phyloP scores from a whole-genome alignment of 345 rosid species.

The Capsella bursapastoris region DNA sequence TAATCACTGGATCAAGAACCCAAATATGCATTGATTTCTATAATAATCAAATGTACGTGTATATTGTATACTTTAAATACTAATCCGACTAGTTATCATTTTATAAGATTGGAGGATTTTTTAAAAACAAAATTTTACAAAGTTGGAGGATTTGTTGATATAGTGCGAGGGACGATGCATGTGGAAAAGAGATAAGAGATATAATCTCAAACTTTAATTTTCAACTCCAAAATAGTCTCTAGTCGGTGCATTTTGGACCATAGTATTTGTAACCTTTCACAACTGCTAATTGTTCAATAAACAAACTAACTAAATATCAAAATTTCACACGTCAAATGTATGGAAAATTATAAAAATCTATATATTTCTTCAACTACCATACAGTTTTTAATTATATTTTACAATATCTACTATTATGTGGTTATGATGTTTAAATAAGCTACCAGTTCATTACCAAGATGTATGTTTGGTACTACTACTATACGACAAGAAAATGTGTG shows the following conservation, averaged over 20 bases:
- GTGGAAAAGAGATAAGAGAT: background rate
- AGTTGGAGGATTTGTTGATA: background rate
- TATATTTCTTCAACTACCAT: background rate
- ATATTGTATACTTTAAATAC: no score
- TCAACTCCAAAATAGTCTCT: background rate
- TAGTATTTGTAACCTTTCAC: background rate
- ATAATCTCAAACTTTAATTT: background rate
- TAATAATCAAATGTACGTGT: background rate
- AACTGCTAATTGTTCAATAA: background rate
- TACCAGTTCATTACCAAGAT: constrained; percentile 17
- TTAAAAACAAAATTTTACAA: no score
- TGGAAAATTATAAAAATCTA: background rate
- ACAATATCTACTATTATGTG: background rate
- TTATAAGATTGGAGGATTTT: no score
- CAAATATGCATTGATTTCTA: no score
- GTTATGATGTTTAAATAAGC: constrained; percentile 2
- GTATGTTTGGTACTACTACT: constrained; percentile 15
- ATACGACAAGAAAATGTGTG: constrained; percentile 29
- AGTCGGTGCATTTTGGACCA: background rate
- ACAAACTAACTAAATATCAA: background rate
- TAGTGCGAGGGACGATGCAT: background rate
- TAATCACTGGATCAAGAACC: no score
- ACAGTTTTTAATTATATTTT: constrained; percentile 3
- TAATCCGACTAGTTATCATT: no score
- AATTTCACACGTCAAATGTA: background rate